A percentile compares a stretch with the other conserved stretches of the same genome.
Evolutionary conservation across 1,139 yeast genomes (phyloP).

Genomic region (Candida labiduridarum): DNA sequence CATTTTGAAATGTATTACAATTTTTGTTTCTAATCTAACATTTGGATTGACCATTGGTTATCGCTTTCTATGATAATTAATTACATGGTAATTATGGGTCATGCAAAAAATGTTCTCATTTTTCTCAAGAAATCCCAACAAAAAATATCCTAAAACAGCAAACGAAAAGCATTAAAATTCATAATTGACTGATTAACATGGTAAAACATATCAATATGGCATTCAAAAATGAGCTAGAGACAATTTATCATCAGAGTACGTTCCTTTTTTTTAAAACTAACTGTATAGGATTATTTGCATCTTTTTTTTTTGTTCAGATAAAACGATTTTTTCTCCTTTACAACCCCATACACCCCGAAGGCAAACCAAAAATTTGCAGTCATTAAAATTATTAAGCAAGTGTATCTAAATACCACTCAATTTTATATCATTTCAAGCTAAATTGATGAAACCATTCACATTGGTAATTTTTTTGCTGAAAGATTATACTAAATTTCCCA

Average conservation of each 20-base stretch:
- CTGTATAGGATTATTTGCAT: no score
- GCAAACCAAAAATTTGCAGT: slow-evolving; percentile 11
- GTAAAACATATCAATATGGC: neutral
- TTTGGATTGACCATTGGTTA: neutral
- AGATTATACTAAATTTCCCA: neutral
- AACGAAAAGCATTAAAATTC: neutral
- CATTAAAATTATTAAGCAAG: slow-evolving; percentile 11
- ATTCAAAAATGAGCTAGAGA: neutral
- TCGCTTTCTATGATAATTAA: neutral
- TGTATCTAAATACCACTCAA: neutral
- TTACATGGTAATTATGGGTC: neutral
- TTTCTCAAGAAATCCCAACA: slow-evolving; percentile 1
- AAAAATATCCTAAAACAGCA: neutral
- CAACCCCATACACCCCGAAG: neutral
- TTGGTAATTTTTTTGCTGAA: neutral
- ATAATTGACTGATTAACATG: neutral
- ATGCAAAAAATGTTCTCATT: neutral
- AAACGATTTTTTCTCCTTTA: neutral
- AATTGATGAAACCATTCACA: slow-evolving; percentile 1
- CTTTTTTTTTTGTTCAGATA: neutral
- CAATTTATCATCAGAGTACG: neutral
- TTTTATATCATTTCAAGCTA: neutral
- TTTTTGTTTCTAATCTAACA: neutral
- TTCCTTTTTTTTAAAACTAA: neutral
- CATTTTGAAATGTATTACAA: slow-evolving; percentile 2